Evolutionary conservation across 2,329 filamentous ascomycete genomes (phyloP), one percentile per base, ranked within the genome.

Genomic region (Lachnellula cervina): DNA sequence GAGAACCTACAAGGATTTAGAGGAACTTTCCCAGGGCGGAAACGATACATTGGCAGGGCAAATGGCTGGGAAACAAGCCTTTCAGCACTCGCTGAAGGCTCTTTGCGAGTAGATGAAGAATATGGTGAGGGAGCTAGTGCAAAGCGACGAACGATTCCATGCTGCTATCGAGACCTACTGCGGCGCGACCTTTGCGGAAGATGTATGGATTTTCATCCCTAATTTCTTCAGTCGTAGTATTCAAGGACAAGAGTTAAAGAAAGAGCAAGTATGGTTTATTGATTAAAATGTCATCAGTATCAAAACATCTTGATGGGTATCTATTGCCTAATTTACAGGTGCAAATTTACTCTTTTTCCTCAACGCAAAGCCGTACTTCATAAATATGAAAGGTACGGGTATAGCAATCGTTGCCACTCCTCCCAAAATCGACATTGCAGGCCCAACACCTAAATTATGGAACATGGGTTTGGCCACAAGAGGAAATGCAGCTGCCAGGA

Each of bases 381-480:
- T 72, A 49, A 84, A 84, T 1, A 81, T 67, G 60, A 79, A 83
- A 0, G 81, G 82, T n/a, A 84, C 78, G 0, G 80, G 80, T 16
- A 84, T 77, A 51, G 82, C 69, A 37, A 78, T 59, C 0, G 74
- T 73, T 0, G 80, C 78, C 52, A 85, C 78, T 0, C 75, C 78
- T 0, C 80, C 87, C 13, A 87, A 78, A 2, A 89, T 79, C 60
- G 78, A 84, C 5, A 80, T 77, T 0, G 84, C 86, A 32, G 83
- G 86, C 0, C 80, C 81, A 14, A 88, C 78, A 0, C 87, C 86
- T 17, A 90, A 68, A 37, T 80, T 81, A 56, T 81, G 76, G 64
- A 87, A 88, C 74, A 90, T 74, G 0, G 66, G 65, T 11, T 50
- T 54, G 3, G 74, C 73, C 0, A 73, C 74, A 0, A 78, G 66